Percentiles rank a stretch among this genome's conserved stretches.
Conservation (phyloP, 768 basidiomycete species). For the Mycena kentingensis region DNA sequence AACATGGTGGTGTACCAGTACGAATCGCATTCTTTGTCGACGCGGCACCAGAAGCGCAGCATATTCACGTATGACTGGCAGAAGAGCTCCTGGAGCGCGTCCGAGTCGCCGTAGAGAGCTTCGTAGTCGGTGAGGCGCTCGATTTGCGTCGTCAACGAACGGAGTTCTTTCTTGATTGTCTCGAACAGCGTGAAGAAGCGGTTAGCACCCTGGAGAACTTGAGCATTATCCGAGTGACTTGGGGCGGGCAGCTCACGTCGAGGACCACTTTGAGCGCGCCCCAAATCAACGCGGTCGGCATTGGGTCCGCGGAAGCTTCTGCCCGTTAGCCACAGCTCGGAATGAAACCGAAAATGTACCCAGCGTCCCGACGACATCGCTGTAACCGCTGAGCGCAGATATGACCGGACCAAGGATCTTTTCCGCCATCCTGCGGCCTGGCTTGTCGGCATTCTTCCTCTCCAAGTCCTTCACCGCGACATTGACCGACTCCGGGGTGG, state of each 20-base stretch:
- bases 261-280: constrained; percentile 16
- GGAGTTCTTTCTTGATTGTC: constrained; percentile 22
- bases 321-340: no score
- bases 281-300: constrained; percentile 21
- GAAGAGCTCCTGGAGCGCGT: constrained; percentile 15
- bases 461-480: constrained; percentile 8
- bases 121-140: constrained; percentile 19
- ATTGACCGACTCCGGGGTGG: constrained; percentile 15
- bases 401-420: constrained; percentile 16
- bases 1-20: constrained; percentile 6
- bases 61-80: constrained; percentile 25
- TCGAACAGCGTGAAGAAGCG: constrained; percentile 25
- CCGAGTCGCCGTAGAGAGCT: constrained; percentile 21
- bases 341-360: constrained; percentile 8
- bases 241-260: constrained; percentile 4
- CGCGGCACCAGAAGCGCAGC: constrained; percentile 27
- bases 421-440: neutral
- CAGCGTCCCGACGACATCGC: constrained; percentile 7
- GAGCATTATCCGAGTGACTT: neutral
- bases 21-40: constrained; percentile 25
- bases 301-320: constrained; percentile 8
- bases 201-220: constrained; percentile 11
- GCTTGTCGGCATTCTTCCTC: constrained; percentile 1
- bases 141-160: constrained; percentile 14
- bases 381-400: constrained; percentile 6